Base-by-base conservation (phyloP, 1,284 basidiomycete genomes). In the Malassezia psittaci region DNA sequence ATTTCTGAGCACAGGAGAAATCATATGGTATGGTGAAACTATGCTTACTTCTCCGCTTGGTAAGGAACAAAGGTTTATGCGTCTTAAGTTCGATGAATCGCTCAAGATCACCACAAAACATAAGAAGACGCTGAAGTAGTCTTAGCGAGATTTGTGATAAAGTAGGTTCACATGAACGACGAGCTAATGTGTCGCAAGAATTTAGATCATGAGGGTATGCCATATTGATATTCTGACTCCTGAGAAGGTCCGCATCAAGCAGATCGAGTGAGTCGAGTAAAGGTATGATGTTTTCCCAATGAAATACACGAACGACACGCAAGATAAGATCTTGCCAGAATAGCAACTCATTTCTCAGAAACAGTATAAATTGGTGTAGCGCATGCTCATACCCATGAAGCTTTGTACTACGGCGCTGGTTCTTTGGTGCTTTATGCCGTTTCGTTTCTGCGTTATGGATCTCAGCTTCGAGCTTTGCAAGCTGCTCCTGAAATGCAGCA, bases 91-190 rank as follows among this genome's bases (percentile, higher is more conserved):
- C 91, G 57, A 86, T 82, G 76, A 98, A 98, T 34, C 93, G 81
- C 60, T 88, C 87, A 43, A 98, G 83, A 72, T 98, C 93, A 15
- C 93, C 93, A 18, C 94, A 81, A 75, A 85, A 96, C 32, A 96
- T 85, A 48, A 96, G 79, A 3, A 85, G 84, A 76, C 41, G 51
- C 50, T 43, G 54, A 24, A 50, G 45, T 16, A 36, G 50, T 34
- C 41, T 49, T 21, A 33, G 44, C 21, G 46, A 37, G 16, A 36
- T 61, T 37, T 42, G 39, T 35, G 15, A 34, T 15, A 9, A 18
- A 38, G 15, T 33, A 35, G 5, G 18, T 33, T 11, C 43, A 35
- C 12, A 29, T 6, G 18, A 24, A 19, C 11, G 13, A 19, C 16
- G n/a, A 2, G n/a, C n/a, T 5, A 33, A 11, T 6, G 10, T n/a